These are phyloP conservation scores for Onygena corvina DNA, from an alignment of 2,329 filamentous ascomycete species.

Conservation along the genomic window DNA sequence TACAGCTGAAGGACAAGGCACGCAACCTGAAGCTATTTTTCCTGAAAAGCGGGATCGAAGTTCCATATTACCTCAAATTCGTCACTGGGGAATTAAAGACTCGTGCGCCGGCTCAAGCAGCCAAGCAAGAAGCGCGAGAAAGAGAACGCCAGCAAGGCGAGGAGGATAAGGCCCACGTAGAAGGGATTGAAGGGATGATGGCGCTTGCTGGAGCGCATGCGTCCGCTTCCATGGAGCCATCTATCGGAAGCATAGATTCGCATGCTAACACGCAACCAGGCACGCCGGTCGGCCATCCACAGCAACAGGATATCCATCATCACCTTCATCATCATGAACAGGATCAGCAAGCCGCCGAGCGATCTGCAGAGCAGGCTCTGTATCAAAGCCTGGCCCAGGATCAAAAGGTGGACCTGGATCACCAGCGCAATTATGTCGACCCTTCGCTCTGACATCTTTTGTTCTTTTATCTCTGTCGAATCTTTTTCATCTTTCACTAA, in stretches of 20 bases:
- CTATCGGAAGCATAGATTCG: constrained; percentile 13
- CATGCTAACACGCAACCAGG: constrained; percentile 24
- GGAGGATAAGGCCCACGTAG: constrained; percentile 38
- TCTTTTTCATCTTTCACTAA: background rate
- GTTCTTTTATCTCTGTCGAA: background rate
- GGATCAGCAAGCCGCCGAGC: constrained; percentile 23
- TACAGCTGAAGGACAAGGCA: constrained; percentile 86
- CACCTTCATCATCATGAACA: constrained; percentile 11
- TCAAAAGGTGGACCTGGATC: constrained; percentile 27
- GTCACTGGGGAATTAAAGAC: constrained; percentile 87
- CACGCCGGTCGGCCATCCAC: constrained; percentile 8
- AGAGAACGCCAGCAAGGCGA: constrained; percentile 35
- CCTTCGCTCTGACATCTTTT: constrained; percentile 26
- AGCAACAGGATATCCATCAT: constrained; percentile 2
- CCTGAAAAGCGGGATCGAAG: constrained; percentile 79
- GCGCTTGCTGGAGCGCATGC: constrained; percentile 34
- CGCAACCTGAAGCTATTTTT: constrained; percentile 85
- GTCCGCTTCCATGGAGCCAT: constrained; percentile 17
- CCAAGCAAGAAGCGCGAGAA: constrained; percentile 39
- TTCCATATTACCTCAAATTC: constrained; percentile 74
- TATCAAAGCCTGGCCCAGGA: constrained; percentile 36
- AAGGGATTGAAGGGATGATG: constrained; percentile 39
- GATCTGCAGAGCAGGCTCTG: constrained; percentile 32
- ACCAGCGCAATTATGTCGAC: constrained; percentile 24
- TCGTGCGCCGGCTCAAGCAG: constrained; percentile 53